Percentiles rank a stretch among this genome's conserved stretches.
These are phyloP conservation scores for Colletotrichum caudatum DNA, from an alignment of 2,329 filamentous ascomycete species.

Conservation along the genomic window DNA sequence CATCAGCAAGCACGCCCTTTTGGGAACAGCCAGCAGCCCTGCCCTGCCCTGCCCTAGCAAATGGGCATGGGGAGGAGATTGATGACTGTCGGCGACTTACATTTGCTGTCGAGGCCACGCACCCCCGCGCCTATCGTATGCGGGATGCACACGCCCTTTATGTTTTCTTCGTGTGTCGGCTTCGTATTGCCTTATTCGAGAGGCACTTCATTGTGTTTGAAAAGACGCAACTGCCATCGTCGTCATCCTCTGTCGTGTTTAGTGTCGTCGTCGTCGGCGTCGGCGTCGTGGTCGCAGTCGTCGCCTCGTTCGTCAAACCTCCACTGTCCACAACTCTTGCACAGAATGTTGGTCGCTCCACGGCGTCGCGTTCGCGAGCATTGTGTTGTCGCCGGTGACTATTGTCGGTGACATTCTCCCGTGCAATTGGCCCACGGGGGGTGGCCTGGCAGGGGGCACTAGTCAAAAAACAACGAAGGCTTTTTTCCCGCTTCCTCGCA, in stretches of 20 bases:
- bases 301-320: background rate
- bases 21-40: background rate
- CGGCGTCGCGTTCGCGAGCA: background rate
- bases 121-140: conserved; percentile 17
- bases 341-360: background rate
- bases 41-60: background rate
- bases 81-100: conserved; percentile 34
- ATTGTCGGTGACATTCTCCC: conserved; percentile 4
- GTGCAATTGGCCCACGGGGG: background rate
- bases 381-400: background rate
- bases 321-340: background rate
- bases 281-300: background rate
- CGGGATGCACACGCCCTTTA: conserved; percentile 15
- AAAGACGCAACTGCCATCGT: background rate
- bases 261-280: background rate
- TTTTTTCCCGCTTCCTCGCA: conserved; percentile 16
- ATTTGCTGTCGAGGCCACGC: conserved; percentile 31
- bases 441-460: conserved; percentile 15
- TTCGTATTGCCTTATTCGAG: conserved; percentile 24
- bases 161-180: conserved; percentile 3
- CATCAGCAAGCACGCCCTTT: conserved; percentile 6
- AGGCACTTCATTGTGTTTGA: conserved; percentile 5
- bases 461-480: conserved; percentile 4
- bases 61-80: background rate
- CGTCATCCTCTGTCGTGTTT: background rate